Percentiles rank a stretch among this genome's conserved stretches.
phyloP scores from a whole-genome alignment of 164 flowering plant species.

The Vitis riparia region DNA sequence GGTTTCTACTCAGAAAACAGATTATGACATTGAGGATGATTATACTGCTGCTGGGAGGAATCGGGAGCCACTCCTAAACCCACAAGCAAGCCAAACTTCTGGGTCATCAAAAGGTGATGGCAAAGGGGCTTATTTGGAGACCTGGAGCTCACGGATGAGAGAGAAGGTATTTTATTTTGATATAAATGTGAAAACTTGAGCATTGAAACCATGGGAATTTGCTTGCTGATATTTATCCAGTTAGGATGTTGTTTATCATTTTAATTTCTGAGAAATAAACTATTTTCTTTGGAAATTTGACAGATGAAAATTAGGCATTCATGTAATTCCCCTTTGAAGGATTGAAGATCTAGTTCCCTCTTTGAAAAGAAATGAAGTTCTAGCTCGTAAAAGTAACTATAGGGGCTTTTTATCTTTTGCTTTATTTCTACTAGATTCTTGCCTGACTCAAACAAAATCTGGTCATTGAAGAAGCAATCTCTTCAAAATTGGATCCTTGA shows the following conservation, averaged over 20 bases:
- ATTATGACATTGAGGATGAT: constrained; percentile 56
- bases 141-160: constrained; percentile 75
- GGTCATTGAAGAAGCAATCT: neutral
- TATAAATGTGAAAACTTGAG: neutral
- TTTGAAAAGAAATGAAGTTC: too few relatives aligned
- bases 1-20: constrained; percentile 41
- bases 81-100: constrained; percentile 43
- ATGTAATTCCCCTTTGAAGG: too few relatives aligned
- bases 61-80: constrained; percentile 57
- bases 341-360: too few relatives aligned
- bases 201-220: neutral
- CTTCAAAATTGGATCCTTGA: neutral
- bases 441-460: neutral
- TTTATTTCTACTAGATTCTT: neutral
- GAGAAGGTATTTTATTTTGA: constrained; percentile 54
- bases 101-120: constrained; percentile 37
- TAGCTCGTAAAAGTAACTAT: too few relatives aligned
- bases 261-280: too few relatives aligned
- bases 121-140: constrained; percentile 42
- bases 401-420: too few relatives aligned
- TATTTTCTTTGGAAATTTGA: too few relatives aligned
- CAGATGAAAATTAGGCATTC: too few relatives aligned
- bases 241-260: too few relatives aligned
- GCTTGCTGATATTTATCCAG: neutral
- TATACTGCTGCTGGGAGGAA: constrained; percentile 41